A percentile compares a stretch with the other conserved stretches of the same genome.
These are phyloP conservation scores for Mortierella claussenii DNA, from an alignment of 192 early-diverging fungal genomes.

Conservation along the genomic window DNA sequence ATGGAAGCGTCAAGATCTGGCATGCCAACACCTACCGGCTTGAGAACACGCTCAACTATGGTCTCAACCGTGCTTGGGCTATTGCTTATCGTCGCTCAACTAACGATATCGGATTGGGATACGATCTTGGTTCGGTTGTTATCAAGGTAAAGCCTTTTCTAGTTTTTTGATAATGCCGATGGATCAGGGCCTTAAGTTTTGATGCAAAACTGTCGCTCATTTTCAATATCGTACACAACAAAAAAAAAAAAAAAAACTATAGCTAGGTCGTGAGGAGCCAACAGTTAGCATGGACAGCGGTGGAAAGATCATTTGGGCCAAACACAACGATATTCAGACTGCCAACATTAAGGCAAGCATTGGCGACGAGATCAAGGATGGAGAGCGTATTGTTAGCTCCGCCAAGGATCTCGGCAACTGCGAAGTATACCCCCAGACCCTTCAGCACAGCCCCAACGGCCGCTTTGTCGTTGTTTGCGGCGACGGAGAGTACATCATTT, in stretches of 20 bases:
- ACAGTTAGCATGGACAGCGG: constrained; percentile 96
- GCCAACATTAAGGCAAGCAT: constrained; percentile 89
- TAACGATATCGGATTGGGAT: constrained; percentile 96
- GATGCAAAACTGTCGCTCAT: neutral
- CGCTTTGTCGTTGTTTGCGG: constrained; percentile 99
- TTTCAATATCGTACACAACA: neutral
- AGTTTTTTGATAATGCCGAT: neutral
- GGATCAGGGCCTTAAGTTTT: no score
- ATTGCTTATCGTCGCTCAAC: constrained; percentile 86
- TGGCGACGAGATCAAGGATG: constrained; percentile 90
- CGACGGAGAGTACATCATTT: constrained; percentile 99
- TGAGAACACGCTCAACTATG: constrained; percentile 98
- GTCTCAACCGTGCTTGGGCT: constrained; percentile 96
- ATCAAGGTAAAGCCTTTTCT: constrained; percentile 69
- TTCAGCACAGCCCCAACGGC: constrained; percentile 98
- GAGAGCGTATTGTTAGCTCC: constrained; percentile 87
- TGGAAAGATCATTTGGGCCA: constrained; percentile 99
- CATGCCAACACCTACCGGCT: constrained; percentile 97
- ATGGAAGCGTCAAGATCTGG: constrained; percentile 97
- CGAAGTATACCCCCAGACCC: constrained; percentile 96
- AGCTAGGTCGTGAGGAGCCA: constrained; percentile 94
- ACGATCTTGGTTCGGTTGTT: constrained; percentile 95
- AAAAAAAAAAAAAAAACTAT: neutral
- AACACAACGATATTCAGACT: constrained; percentile 96
- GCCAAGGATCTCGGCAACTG: constrained; percentile 98